Evolutionary conservation across 192 early-diverging fungal genomes (phyloP).

Genomic region (Coemansia sp.): DNA sequence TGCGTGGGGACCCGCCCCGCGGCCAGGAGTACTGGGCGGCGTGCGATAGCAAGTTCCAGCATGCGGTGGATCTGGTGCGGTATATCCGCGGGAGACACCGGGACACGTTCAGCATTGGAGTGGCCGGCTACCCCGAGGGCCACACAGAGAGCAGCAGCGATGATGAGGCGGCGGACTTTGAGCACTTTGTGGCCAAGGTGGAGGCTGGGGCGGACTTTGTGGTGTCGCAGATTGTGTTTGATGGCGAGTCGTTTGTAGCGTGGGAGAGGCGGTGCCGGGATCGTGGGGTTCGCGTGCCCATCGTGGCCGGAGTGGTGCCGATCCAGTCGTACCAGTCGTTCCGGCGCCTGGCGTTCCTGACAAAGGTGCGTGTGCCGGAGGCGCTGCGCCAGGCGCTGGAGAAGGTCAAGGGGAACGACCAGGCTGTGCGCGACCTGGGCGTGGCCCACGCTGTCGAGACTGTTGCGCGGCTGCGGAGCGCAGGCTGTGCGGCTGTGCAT

Average conservation of each 20-base stretch:
- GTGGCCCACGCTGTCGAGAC: slow-evolving; percentile 78
- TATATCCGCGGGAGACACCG: slow-evolving; percentile 87
- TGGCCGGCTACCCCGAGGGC: slow-evolving; percentile 90
- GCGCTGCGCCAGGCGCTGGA: slow-evolving; percentile 74
- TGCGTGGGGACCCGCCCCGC: slow-evolving; percentile 91
- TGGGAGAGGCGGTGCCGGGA: slow-evolving; percentile 77
- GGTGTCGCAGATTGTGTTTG: slow-evolving; percentile 95
- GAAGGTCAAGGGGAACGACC: slow-evolving; percentile 92
- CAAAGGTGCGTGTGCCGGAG: slow-evolving; percentile 82
- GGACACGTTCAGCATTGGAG: slow-evolving; percentile 94
- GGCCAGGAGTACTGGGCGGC: slow-evolving; percentile 78
- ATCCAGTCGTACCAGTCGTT: slow-evolving; percentile 93
- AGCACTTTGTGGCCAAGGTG: slow-evolving; percentile 80
- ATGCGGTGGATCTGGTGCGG: slow-evolving; percentile 85
- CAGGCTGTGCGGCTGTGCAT: slow-evolving; percentile 75
- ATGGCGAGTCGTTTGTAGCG: slow-evolving; percentile 70
- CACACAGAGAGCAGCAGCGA: slow-evolving; percentile 61
- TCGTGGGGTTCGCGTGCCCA: slow-evolving; percentile 72
- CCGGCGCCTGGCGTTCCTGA: slow-evolving; percentile 81
- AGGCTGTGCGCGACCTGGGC: slow-evolving; percentile 93
- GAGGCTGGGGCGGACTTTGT: slow-evolving; percentile 93
- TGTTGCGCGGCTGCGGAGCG: slow-evolving; percentile 61
- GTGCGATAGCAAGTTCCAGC: slow-evolving; percentile 67
- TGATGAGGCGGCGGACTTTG: slow-evolving; percentile 62
- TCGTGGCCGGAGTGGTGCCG: slow-evolving; percentile 93